Conservation (phyloP, 495 filamentous ascomycete genomes). For the Hypoxylon intermedium region DNA sequence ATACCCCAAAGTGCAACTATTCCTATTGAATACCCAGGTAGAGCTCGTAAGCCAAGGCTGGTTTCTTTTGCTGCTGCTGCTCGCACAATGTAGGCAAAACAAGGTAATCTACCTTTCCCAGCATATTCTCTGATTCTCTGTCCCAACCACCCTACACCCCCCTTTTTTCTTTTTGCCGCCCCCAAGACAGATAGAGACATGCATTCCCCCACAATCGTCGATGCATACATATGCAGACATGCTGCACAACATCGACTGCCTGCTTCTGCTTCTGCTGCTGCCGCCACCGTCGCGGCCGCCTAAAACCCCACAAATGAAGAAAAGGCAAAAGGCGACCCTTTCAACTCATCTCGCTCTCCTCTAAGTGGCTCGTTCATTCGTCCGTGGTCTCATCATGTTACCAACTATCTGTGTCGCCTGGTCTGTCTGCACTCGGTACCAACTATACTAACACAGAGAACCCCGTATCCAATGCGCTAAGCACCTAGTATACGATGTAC, state of each 20-base stretch:
- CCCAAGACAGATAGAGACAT: constrained; percentile 18
- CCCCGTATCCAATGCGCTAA: constrained; percentile 17
- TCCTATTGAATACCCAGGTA: constrained; percentile 13
- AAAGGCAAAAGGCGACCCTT: constrained; percentile 9
- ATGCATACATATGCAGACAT: constrained; percentile 34
- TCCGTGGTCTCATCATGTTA: constrained; percentile 22
- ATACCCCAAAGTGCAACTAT: constrained; percentile 36
- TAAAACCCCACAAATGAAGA: constrained; percentile 31
- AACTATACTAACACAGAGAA: not conserved
- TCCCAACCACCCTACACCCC: constrained; percentile 1
- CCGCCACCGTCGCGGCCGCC: constrained; percentile 2
- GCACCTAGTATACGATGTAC: constrained; percentile 10
- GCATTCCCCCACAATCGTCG: constrained; percentile 41
- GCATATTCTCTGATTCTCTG: not conserved
- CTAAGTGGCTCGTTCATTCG: constrained; percentile 4
- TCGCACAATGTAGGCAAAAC: constrained; percentile 7
- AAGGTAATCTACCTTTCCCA: constrained; percentile 8
- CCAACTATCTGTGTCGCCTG: constrained; percentile 11
- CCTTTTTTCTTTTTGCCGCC: constrained; percentile 8
- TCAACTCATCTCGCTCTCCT: not conserved
- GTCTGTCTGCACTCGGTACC: constrained; percentile 9
- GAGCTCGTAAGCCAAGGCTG: constrained; percentile 27
- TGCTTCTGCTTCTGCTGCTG: too few species aligned
- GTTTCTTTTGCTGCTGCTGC: not conserved
- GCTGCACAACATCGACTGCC: constrained; percentile 32